These are phyloP conservation scores for Ascochyta fabae DNA, from an alignment of 2,329 filamentous ascomycete genomes.

Conservation along the genomic window DNA sequence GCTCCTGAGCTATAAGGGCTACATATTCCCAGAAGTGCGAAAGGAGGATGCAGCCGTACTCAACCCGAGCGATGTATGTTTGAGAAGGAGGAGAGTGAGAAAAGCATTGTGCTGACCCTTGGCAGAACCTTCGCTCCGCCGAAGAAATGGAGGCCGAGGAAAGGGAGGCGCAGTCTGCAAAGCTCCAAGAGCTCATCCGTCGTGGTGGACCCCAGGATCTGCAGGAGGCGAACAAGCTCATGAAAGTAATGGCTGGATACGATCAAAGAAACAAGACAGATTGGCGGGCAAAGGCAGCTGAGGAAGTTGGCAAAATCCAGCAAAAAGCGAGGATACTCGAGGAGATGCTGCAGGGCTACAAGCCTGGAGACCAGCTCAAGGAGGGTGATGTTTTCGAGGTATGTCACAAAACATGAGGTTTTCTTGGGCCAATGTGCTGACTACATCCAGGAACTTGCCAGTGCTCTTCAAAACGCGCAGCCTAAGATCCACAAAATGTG, in stretches of 20 bases:
- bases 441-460: slow-evolving; percentile 75
- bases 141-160: slow-evolving; percentile 99
- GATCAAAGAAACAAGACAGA: slow-evolving; percentile 96
- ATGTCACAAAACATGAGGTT: neutral
- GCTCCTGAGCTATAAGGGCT: slow-evolving; percentile 94
- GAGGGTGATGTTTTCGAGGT: slow-evolving; percentile 74
- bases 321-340: slow-evolving; percentile 92
- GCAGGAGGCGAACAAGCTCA: slow-evolving; percentile 94
- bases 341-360: slow-evolving; percentile 86
- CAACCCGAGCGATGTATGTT: slow-evolving; percentile 91
- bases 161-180: slow-evolving; percentile 92
- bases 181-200: slow-evolving; percentile 94
- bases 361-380: slow-evolving; percentile 78
- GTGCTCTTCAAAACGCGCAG: slow-evolving; percentile 88
- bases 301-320: slow-evolving; percentile 93
- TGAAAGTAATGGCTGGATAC: slow-evolving; percentile 99
- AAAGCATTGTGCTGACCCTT: slow-evolving; percentile 24
- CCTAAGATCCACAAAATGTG: slow-evolving; percentile 99
- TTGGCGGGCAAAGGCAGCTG: slow-evolving; percentile 95
- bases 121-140: slow-evolving; percentile 87
- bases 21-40: slow-evolving; percentile 90
- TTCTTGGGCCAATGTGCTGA: slow-evolving; percentile 23
- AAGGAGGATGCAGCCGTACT: slow-evolving; percentile 94
- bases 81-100: neutral
- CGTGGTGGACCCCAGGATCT: slow-evolving; percentile 90